These are phyloP conservation scores for Taiozyma sp. DNA, from an alignment of 1,139 yeast genomes.

Conservation along the genomic window DNA sequence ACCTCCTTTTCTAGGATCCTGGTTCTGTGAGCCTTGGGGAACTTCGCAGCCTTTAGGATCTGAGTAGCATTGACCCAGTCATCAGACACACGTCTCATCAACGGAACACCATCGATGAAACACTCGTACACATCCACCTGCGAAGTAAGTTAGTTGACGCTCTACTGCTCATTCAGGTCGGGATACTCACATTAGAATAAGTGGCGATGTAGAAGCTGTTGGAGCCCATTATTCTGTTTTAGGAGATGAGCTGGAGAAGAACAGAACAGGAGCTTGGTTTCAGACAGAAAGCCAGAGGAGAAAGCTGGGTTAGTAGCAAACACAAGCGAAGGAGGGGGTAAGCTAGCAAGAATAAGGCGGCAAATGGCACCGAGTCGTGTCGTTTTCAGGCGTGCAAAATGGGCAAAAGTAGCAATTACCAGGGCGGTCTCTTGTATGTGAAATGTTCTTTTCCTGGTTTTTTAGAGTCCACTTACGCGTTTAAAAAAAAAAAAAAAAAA, in stretches of 20 bases:
- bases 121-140: constrained; percentile 55
- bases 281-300: background rate
- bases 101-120: constrained; percentile 45
- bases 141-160: background rate
- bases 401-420: background rate
- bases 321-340: background rate
- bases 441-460: background rate
- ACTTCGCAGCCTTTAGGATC: constrained; percentile 87
- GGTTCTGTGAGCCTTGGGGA: constrained; percentile 91
- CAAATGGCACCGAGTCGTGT: background rate
- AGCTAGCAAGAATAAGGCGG: background rate
- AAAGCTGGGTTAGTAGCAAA: background rate
- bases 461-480: background rate
- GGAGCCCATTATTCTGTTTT: background rate
- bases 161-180: background rate
- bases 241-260: background rate
- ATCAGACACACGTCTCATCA: constrained; percentile 76
- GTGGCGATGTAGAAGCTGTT: constrained; percentile 18
- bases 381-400: background rate
- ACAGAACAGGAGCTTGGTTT: background rate
- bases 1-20: constrained; percentile 89
- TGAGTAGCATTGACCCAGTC: constrained; percentile 96
- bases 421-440: background rate
- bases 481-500: background rate
- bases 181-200: constrained; percentile 22